A percentile compares a stretch with the other conserved stretches of the same genome.
These are phyloP conservation scores for Pseudonitzschia multistriata DNA, from an alignment of 108 stramenopile genomes.

Conservation along the genomic window DNA sequence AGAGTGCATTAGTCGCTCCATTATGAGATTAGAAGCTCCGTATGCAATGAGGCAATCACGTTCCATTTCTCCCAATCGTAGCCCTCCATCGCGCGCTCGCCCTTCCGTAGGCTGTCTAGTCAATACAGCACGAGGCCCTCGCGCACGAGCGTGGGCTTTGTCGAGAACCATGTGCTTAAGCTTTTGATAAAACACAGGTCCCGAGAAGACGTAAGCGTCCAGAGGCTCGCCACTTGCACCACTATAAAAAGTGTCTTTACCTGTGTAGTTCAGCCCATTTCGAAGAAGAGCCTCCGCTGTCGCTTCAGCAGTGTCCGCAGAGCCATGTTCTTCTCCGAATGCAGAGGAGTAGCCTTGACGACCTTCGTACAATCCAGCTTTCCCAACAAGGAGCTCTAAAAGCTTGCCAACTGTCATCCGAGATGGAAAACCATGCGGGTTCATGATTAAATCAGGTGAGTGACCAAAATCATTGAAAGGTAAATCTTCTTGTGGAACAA, in stretches of 20 bases:
- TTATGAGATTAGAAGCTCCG: slow-evolving; percentile 98
- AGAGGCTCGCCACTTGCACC: slow-evolving; percentile 94
- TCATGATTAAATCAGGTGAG: slow-evolving; percentile 99
- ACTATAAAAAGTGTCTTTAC: slow-evolving; percentile 95
- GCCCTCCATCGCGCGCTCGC: slow-evolving; percentile 96
- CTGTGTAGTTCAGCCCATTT: slow-evolving; percentile 94
- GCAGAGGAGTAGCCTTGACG: slow-evolving; percentile 95
- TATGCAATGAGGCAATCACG: slow-evolving; percentile 99
- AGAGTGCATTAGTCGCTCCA: slow-evolving; percentile 99
- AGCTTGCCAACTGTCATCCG: slow-evolving; percentile 99
- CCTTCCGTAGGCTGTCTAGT: slow-evolving; percentile 99
- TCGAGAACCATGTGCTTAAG: slow-evolving; percentile 99
- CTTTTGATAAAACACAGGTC: slow-evolving; percentile 99
- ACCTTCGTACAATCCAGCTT: slow-evolving; percentile 91
- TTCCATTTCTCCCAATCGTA: slow-evolving; percentile 97
- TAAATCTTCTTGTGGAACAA: slow-evolving; percentile 93
- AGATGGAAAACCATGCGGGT: slow-evolving; percentile 99
- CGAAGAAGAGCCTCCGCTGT: slow-evolving; percentile 88
- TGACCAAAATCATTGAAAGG: slow-evolving; percentile 97
- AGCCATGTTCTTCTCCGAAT: slow-evolving; percentile 96
- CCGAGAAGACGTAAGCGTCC: slow-evolving; percentile 95
- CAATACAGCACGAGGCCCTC: slow-evolving; percentile 96
- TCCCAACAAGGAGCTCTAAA: slow-evolving; percentile 95
- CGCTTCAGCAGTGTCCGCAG: slow-evolving; percentile 86
- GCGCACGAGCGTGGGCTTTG: slow-evolving; percentile 98